Percentiles rank a stretch among this genome's conserved stretches.
Evolutionary conservation across 345 rosid genomes (phyloP).

Genomic region (Euclidium syriacum): DNA sequence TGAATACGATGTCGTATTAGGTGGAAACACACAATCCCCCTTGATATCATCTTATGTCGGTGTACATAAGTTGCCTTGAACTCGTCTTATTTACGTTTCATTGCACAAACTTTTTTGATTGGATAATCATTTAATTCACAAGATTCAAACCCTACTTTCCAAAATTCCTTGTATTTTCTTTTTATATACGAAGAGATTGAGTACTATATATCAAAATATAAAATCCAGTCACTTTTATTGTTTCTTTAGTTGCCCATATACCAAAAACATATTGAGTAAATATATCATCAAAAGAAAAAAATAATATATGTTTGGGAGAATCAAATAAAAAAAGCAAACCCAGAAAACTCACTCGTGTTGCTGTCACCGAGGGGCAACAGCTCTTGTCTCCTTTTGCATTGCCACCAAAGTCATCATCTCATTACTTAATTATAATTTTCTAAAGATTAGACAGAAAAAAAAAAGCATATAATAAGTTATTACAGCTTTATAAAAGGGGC

Average conservation of each 20-base stretch:
- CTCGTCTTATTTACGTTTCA: not conserved
- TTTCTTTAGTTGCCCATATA: too few species aligned
- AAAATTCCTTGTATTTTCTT: too few species aligned
- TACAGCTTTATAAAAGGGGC: not conserved
- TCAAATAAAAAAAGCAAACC: not conserved
- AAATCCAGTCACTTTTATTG: too few species aligned
- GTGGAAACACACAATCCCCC: constrained; percentile 5
- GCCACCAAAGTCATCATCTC: constrained; percentile 18
- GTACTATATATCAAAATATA: too few species aligned
- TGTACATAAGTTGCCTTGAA: not conserved
- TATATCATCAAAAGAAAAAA: too few species aligned
- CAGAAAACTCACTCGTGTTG: constrained; percentile 13
- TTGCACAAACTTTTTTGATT: not conserved
- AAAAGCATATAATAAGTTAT: not conserved
- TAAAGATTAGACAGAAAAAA: not conserved
- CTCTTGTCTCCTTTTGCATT: constrained; percentile 16
- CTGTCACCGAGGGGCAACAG: constrained; percentile 19
- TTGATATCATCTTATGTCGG: constrained; percentile 13
- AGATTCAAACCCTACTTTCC: not conserved
- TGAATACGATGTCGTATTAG: constrained; percentile 23
- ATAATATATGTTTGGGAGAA: not conserved
- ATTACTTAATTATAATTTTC: not conserved
- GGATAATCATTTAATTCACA: not conserved
- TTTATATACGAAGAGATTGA: too few species aligned
- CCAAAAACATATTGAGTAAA: too few species aligned